Percentiles rank a stretch among this genome's conserved stretches.
Evolutionary conservation across 768 basidiomycete species (phyloP).

Genomic region (Agrocybe pediades): DNA sequence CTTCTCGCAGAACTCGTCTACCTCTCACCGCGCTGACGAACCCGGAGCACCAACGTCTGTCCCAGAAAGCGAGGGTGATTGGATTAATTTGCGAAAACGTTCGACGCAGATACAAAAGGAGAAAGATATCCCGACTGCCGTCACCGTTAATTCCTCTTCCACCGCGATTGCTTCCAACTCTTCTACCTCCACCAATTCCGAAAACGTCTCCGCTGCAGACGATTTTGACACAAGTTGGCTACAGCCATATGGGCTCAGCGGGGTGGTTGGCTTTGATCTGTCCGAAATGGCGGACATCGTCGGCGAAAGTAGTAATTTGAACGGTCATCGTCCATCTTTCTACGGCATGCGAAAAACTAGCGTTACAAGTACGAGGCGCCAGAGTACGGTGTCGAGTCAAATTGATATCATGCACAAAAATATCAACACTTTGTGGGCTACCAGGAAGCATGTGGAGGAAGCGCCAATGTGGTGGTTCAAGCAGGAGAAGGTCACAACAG

Average conservation of each 20-base stretch:
- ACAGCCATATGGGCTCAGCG: constrained; percentile 20
- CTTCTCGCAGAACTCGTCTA: constrained; percentile 10
- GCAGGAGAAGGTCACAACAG: constrained; percentile 43
- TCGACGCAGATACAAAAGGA: constrained; percentile 31
- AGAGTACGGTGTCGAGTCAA: constrained; percentile 45
- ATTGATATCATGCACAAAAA: constrained; percentile 43
- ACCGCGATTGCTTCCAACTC: constrained; percentile 4
- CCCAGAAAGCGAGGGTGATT: constrained; percentile 58
- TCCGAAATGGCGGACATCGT: constrained; percentile 30
- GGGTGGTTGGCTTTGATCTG: constrained; percentile 25
- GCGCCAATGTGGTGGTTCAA: constrained; percentile 61
- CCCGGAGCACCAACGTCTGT: constrained; percentile 38
- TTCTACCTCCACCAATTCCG: not conserved
- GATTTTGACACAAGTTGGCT: constrained; percentile 46
- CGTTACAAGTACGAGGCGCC: constrained; percentile 31
- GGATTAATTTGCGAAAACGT: constrained; percentile 52
- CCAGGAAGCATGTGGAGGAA: constrained; percentile 43
- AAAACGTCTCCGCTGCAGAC: constrained; percentile 22
- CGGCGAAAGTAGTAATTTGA: constrained; percentile 10
- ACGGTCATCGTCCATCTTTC: constrained; percentile 14
- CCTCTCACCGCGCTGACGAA: constrained; percentile 17
- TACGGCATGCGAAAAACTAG: constrained; percentile 23
- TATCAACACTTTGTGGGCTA: constrained; percentile 40
- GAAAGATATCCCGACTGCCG: constrained; percentile 19
- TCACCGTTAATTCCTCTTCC: constrained; percentile 2